Base-by-base conservation (phyloP, 208 protist species). In the Strigomonas culicis region DNA sequence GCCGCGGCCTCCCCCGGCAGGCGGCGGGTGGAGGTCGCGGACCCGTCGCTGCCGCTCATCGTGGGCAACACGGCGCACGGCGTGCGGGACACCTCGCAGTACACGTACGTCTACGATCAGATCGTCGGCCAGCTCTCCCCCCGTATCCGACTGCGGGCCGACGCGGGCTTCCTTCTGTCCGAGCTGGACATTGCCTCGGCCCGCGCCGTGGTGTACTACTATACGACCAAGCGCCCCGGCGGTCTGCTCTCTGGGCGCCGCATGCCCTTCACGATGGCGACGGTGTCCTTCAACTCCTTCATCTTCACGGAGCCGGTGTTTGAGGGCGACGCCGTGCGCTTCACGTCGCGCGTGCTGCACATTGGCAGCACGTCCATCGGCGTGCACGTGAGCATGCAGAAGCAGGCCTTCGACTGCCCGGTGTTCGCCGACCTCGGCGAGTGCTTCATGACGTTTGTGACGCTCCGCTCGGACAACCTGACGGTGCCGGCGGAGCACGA, bases 201-300 rank as follows among this genome's bases (percentile, higher is more conserved):
- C 6, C 50, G 50, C 25, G 22, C 50, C 3, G 22, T 30, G 8
- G 7, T 55, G 50, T 24, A 30, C 28, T 39, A 39, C 32, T 51
- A 51, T 15, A 51, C 22, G n/a, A 7, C 3, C 4, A 51, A 3
- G 7, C 46, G 46, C 22, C 17, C 22, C 4, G n/a, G n/a, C 17
- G 46, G 46, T 17, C n/a, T 8, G 7, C 17, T 51, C 7, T 4
- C 22, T 2, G 15, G 46, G 4, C 46, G 6, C 7, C 22, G 6
- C 46, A 3, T 25, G 25, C 22, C 50, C 13, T 32, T 15, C 22
- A 59, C 59, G 19, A 36, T 82, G 47, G 63, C 74, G 4, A 85
- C 79, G 3, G 72, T 85, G 15, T 34, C 75, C 15, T 67, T 85
- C 36, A 79, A 80, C 55, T 64, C 66, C 28, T 79, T 75, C 28